Conservation (phyloP, 1,284 basidiomycete genomes). For the Pyrrhoderma lamaoense region DNA sequence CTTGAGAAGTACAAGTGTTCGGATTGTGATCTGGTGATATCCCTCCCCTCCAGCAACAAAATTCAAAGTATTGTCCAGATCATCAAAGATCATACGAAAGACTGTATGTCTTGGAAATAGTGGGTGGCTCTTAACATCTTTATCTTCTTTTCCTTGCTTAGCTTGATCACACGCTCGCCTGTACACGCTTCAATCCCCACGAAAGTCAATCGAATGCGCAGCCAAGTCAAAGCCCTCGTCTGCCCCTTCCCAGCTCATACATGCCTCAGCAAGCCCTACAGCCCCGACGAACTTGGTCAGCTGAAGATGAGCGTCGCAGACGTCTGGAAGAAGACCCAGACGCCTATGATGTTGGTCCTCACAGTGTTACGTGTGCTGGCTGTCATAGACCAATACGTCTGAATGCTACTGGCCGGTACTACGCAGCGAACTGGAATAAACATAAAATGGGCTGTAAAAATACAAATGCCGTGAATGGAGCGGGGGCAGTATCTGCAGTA, state of each 20-base stretch:
- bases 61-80: conserved; percentile 11
- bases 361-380: conserved; percentile 16
- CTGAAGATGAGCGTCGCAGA: conserved; percentile 16
- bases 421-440: conserved; percentile 18
- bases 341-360: conserved; percentile 17
- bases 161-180: not conserved
- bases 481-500: conserved; percentile 12
- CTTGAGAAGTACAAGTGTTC: conserved; percentile 10
- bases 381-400: conserved; percentile 18
- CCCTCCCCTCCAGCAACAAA: conserved; percentile 7
- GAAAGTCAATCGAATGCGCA: not conserved
- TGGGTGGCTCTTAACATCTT: conserved; percentile 2
- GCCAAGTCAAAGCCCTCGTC: not conserved
- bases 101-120: conserved; percentile 10
- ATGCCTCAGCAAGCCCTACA: conserved; percentile 3
- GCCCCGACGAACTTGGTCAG: conserved; percentile 17
- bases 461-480: conserved; percentile 12
- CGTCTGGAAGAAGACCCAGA: conserved; percentile 18
- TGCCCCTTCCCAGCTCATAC: conserved; percentile 4
- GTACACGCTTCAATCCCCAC: not conserved
- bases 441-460: conserved; percentile 19
- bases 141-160: not conserved
- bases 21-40: conserved; percentile 3
- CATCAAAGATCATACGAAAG: conserved; percentile 11
- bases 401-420: conserved; percentile 17